A percentile compares a stretch with the other conserved stretches of the same genome.
phyloP scores from a whole-genome alignment of 1,284 basidiomycete genomes.

The Anthracocystis panici-leucophaei region DNA sequence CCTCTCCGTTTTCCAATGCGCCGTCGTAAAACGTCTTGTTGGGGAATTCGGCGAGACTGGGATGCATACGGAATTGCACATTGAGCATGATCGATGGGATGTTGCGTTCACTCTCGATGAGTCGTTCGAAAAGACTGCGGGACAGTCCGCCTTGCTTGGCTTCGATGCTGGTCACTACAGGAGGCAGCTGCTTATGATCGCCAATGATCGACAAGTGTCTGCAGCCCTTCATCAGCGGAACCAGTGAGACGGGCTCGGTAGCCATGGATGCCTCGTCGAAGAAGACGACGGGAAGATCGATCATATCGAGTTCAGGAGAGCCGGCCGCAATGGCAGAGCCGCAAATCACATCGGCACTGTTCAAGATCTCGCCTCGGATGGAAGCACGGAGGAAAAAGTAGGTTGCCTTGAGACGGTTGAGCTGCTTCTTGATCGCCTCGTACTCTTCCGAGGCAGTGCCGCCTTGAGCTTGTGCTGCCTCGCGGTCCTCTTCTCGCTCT shows the following conservation, averaged over 20 bases:
- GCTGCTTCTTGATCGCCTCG: slow-evolving; percentile 50
- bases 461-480: slow-evolving; percentile 19
- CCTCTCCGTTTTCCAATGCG: slow-evolving; percentile 78
- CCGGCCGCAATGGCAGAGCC: slow-evolving; percentile 65
- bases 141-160: slow-evolving; percentile 78
- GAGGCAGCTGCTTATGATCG: slow-evolving; percentile 96
- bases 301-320: slow-evolving; percentile 69
- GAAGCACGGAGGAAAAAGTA: slow-evolving; percentile 62
- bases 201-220: slow-evolving; percentile 88
- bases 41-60: slow-evolving; percentile 85
- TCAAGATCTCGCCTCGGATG: slow-evolving; percentile 69
- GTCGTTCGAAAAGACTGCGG: slow-evolving; percentile 86
- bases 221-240: slow-evolving; percentile 73
- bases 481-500: slow-evolving; percentile 24
- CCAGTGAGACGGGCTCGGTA: slow-evolving; percentile 78
- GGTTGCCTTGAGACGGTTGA: slow-evolving; percentile 54
- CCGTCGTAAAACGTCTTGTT: slow-evolving; percentile 83
- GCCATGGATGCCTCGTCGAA: slow-evolving; percentile 96
- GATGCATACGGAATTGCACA: slow-evolving; percentile 95
- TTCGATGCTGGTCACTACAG: slow-evolving; percentile 76
- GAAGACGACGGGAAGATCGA: slow-evolving; percentile 93
- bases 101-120: slow-evolving; percentile 73
- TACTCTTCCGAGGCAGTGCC: slow-evolving; percentile 32
- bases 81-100: slow-evolving; percentile 78
- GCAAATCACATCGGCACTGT: slow-evolving; percentile 70